phyloP scores from a whole-genome alignment of 441 rosid genomes.

The Hura crepitans region DNA sequence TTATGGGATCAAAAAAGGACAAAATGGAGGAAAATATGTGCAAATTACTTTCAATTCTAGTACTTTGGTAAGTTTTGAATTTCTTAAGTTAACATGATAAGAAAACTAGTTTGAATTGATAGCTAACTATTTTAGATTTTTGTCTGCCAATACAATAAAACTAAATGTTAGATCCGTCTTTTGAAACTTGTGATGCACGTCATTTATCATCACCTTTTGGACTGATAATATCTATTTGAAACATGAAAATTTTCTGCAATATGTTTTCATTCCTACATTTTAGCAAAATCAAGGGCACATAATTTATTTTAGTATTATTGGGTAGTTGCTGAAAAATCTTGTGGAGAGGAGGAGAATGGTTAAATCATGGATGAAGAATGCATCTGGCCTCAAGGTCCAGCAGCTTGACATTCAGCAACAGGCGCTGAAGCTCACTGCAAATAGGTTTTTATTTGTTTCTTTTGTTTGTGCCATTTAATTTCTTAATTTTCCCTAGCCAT shows the following conservation, averaged over 20 bases:
- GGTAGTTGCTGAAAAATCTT: slow-evolving; percentile 83
- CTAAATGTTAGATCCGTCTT: background rate
- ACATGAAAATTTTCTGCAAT: background rate
- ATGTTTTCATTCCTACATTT: background rate
- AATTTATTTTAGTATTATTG: slow-evolving; percentile 24
- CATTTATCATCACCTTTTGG: background rate
- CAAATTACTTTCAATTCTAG: background rate
- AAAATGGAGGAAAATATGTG: background rate
- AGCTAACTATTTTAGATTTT: background rate
- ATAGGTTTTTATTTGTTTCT: slow-evolving; percentile 52
- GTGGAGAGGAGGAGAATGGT: slow-evolving; percentile 84
- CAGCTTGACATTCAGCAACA: slow-evolving; percentile 96
- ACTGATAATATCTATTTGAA: background rate
- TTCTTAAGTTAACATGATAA: background rate
- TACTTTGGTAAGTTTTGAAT: background rate
- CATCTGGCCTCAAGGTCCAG: slow-evolving; percentile 72
- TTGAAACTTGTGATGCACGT: background rate
- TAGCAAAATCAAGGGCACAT: slow-evolving; percentile 8
- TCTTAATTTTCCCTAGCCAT: slow-evolving; percentile 8
- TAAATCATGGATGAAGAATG: slow-evolving; percentile 72
- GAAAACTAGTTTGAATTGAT: background rate
- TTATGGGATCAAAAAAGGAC: background rate
- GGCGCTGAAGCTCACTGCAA: slow-evolving; percentile 94
- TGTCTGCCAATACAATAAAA: background rate
- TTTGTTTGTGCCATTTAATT: background rate